Base-by-base conservation (phyloP, 306 rosid species). In the Vachellia collinsii region DNA sequence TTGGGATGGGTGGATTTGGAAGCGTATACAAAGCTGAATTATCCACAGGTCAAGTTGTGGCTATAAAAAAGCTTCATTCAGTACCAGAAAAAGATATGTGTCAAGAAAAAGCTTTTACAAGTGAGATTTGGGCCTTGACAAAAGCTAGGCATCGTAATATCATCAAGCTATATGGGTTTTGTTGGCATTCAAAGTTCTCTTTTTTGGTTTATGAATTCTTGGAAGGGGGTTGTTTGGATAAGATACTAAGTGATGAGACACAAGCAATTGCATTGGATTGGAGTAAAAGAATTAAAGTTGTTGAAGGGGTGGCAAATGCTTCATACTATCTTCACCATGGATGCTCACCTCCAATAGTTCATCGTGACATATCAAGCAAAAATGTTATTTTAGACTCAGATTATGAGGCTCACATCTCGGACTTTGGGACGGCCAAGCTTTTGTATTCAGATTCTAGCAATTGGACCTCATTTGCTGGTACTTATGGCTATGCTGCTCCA, bases 351-450 rank as follows among this genome's bases (percentile, higher is more conserved):
- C 23, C 23, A 0, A 53, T 53, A 17, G 59, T 53, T 53, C 59
- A 53, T 7, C 59, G 59, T 7, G 80, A 77, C 16, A 64, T 77
- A 47, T 77, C 73, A 19, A 64, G 80, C 80, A 77, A 77, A 34
- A 77, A 77, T 77, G 23, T 77, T 34, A 56, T 77, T n/a, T 64
- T 77, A 53, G 73, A 64, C 66, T 12, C 11, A 12, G 50, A 47
- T 29, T 77, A 64, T 64, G 80, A 64, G 67, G 23, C 64, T 47
- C 80, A 47, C 12, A 39, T 77, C 5, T 58, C 71, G 34, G 77
- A 77, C 48, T 77, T 77, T 8, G 73, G 64, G 51, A 47, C 39
- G 3, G 38, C 80, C 17, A 77, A 63, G 34, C 51, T 47, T 47
- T 47, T 47, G 17, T 47, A 3, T 47, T 17, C 47, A 11, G 16